Base-by-base conservation (phyloP, 345 rosid species). In the Hevea brasiliensis region DNA sequence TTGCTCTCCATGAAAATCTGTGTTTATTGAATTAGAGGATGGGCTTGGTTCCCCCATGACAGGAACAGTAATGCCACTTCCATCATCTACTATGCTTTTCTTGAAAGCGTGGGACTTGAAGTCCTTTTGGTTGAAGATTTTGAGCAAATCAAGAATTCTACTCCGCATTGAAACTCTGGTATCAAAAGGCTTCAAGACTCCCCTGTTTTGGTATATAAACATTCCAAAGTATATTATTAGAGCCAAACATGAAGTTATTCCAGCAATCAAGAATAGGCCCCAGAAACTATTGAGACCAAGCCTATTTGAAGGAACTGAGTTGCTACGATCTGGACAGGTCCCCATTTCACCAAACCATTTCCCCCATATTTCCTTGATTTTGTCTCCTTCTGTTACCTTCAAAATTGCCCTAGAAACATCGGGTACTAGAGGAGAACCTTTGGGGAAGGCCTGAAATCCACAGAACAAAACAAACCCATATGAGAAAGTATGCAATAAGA, bases 231-330 rank as follows among this genome's bases (percentile, higher is more conserved):
- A 77, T 20, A 65, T 59, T 1, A 59, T 0, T 17, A 77, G 61
- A 10, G 76, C 62, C 12, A 18, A 26, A 7, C 37, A 2, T 4
- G 80, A 61, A 57, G 61, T 48, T 54, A 61, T 3, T 41, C 77
- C 73, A 3, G 65, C 65, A 48, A 77, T 77, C 27, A 77, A 35
- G 54, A 77, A 77, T 3, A 77, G 37, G 0, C 81, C 68, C 69
- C 73, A 68, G 61, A 66, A 74, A 47, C n/a, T 56, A 1, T 14
- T 23, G 15, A 44, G 59, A 37, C 53, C 35, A 29, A 65, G 61
- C 23, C 15, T 59, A 13, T 4, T 45, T 1, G 65, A 32, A 7
- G 65, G 47, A 66, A 66, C 24, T 6, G 48, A 45, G 15, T 14
- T 26, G 26, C 47, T 29, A 17, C 12, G 1, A 61, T 21, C 47